A percentile compares a stretch with the other conserved stretches of the same genome.
These are phyloP conservation scores for Phoma herbarum DNA, from an alignment of 2,329 filamentous ascomycete genomes.

Conservation along the genomic window DNA sequence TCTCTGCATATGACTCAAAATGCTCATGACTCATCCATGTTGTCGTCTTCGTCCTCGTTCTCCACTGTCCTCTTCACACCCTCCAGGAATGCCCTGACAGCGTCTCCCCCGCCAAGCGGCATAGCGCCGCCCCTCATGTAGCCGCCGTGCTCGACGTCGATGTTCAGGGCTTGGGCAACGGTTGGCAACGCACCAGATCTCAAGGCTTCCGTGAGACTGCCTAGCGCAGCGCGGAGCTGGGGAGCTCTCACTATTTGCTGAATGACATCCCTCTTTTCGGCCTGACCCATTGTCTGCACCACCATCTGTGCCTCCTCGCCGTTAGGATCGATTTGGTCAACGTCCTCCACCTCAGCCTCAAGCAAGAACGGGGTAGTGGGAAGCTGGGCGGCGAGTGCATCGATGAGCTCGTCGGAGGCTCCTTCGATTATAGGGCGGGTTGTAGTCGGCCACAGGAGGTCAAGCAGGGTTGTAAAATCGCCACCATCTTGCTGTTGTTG, in stretches of 20 bases:
- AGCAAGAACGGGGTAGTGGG: constrained; percentile 82
- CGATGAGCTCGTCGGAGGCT: constrained; percentile 69
- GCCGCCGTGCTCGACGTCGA: constrained; percentile 85
- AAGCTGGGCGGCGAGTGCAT: constrained; percentile 78
- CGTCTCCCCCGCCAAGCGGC: constrained; percentile 86
- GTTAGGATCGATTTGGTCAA: constrained; percentile 71
- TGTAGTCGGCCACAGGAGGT: constrained; percentile 79
- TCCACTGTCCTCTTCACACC: constrained; percentile 83
- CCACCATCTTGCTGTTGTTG: constrained; percentile 58
- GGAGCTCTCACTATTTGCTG: constrained; percentile 86
- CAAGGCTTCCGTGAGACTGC: constrained; percentile 85
- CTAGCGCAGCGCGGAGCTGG: constrained; percentile 87
- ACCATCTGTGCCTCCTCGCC: constrained; percentile 75
- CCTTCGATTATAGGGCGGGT: constrained; percentile 81
- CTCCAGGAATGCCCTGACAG: constrained; percentile 89
- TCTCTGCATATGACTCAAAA: not conserved
- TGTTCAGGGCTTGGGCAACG: constrained; percentile 83
- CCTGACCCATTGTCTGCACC: constrained; percentile 74
- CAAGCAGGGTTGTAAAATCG: constrained; percentile 81
- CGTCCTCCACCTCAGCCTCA: constrained; percentile 71
- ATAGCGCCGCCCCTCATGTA: constrained; percentile 79
- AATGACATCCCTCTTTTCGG: constrained; percentile 82
- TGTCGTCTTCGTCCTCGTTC: constrained; percentile 49
- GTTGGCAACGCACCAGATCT: constrained; percentile 90
- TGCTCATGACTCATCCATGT: constrained; percentile 48